Evolutionary conservation across 805 yeast genomes (phyloP).

Genomic region (Candida maltosa): DNA sequence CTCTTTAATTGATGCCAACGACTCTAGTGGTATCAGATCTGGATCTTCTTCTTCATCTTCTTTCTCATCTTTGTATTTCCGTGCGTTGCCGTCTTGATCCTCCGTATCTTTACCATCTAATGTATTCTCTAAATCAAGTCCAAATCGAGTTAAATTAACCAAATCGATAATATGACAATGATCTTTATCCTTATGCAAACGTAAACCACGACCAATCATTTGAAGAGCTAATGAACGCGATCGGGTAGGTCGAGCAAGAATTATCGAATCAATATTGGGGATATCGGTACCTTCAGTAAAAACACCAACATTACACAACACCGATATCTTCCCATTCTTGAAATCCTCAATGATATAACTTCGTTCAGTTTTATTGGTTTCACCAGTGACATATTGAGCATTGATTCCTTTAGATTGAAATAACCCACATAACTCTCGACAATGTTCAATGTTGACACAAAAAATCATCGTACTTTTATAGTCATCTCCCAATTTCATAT

Average conservation of each 20-base stretch:
- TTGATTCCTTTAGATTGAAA: conserved; percentile 60
- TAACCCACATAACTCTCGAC: conserved; percentile 46
- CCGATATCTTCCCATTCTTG: conserved; percentile 58
- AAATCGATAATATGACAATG: conserved; percentile 76
- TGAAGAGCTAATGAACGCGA: conserved; percentile 72
- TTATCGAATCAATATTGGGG: conserved; percentile 79
- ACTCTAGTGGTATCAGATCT: too few relatives aligned
- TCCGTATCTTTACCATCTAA: conserved; percentile 29
- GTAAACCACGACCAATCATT: conserved; percentile 88
- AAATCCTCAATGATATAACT: conserved; percentile 54
- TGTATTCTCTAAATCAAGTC: conserved; percentile 55
- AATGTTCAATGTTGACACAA: conserved; percentile 73
- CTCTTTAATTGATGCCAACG: too few relatives aligned
- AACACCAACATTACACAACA: conserved; percentile 82
- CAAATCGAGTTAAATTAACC: conserved; percentile 56
- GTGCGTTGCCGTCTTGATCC: conserved; percentile 6
- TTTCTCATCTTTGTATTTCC: neutral
- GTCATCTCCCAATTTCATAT: conserved; percentile 32
- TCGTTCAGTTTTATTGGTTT: conserved; percentile 53
- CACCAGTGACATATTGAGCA: conserved; percentile 71
- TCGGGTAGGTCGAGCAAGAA: conserved; percentile 77
- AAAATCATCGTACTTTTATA: conserved; percentile 70
- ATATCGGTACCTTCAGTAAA: conserved; percentile 95
- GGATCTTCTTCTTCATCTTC: conserved; percentile 1
- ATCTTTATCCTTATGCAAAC: conserved; percentile 59